Percentiles rank a stretch among this genome's conserved stretches.
Evolutionary conservation across 306 rosid genomes (phyloP).

Genomic region (Begonia masoniana): DNA sequence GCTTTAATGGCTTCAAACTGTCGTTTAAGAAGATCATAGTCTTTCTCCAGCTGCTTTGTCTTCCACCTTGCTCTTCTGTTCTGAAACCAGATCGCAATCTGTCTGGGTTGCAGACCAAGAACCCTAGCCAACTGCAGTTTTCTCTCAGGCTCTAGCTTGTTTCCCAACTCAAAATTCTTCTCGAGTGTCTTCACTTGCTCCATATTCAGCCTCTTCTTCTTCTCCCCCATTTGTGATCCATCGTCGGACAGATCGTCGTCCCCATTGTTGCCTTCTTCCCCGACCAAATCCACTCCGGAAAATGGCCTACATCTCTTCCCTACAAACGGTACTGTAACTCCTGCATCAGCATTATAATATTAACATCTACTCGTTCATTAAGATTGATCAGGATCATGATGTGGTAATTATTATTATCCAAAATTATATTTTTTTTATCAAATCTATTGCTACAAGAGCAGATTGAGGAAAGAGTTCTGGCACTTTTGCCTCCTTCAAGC

Average conservation of each 20-base stretch:
- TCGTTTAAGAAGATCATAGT: conserved; percentile 9
- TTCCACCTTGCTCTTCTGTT: conserved; percentile 15
- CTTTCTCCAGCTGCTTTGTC: conserved; percentile 12
- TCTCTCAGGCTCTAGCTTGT: conserved; percentile 13
- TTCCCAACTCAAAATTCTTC: conserved; percentile 11
- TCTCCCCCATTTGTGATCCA: conserved; percentile 14
- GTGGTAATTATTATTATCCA: too few relatives aligned
- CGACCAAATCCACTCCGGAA: conserved; percentile 11
- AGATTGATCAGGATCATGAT: too few relatives aligned
- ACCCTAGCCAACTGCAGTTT: conserved; percentile 16
- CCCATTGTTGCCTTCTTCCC: conserved; percentile 12
- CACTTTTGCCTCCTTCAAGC: too few relatives aligned
- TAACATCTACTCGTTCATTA: too few relatives aligned
- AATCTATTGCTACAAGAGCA: conserved; percentile 1
- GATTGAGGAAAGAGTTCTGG: too few relatives aligned
- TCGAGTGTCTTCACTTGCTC: conserved; percentile 16
- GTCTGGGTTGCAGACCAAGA: conserved; percentile 12
- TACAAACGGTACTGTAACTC: conserved; percentile 11
- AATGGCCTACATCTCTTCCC: conserved; percentile 14
- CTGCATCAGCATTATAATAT: neutral
- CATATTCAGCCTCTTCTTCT: conserved; percentile 13
- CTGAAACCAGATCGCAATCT: conserved; percentile 14
- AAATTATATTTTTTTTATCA: neutral
- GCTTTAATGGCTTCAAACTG: conserved; percentile 16
- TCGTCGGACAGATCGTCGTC: conserved; percentile 14